Conservation (phyloP, 2,329 filamentous ascomycete species). For the Pseudogymnoascus sp. region DNA sequence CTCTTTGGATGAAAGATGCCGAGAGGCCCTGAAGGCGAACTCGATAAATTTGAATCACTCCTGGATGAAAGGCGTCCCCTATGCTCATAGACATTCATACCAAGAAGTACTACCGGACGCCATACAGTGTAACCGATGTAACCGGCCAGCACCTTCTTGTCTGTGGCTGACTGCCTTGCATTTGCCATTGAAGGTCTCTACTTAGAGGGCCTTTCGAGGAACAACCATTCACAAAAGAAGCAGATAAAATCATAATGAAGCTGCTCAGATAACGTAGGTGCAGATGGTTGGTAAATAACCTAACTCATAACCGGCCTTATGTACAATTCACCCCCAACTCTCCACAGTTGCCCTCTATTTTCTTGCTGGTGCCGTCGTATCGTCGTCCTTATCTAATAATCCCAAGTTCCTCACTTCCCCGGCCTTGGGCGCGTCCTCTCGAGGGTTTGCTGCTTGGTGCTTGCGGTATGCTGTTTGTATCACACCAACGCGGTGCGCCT, state of each 20-base stretch:
- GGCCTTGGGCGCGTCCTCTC: conserved; percentile 73
- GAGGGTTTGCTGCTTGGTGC: conserved; percentile 62
- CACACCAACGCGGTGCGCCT: conserved; percentile 66
- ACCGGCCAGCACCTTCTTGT: background rate
- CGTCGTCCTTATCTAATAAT: conserved; percentile 74
- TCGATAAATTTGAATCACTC: background rate
- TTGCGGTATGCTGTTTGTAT: conserved; percentile 82
- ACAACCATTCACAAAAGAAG: background rate
- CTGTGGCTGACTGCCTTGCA: background rate
- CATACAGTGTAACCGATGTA: background rate
- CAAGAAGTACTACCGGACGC: background rate
- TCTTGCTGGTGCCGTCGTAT: conserved; percentile 51
- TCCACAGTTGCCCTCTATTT: conserved; percentile 21
- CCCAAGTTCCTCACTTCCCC: conserved; percentile 84
- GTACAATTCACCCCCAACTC: conserved; percentile 21
- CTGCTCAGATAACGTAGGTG: conserved; percentile 9
- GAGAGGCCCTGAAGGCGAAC: background rate
- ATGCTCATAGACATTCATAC: background rate
- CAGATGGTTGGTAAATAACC: conserved; percentile 2
- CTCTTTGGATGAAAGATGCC: too few species aligned
- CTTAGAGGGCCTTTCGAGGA: background rate
- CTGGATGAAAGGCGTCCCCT: background rate
- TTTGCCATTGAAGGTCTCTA: background rate
- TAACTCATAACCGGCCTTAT: conserved; percentile 19
- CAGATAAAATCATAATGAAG: conserved; percentile 1